These are phyloP conservation scores for Tolypocladium endophyticum DNA, from an alignment of 2,329 filamentous ascomycete species.

Conservation along the genomic window DNA sequence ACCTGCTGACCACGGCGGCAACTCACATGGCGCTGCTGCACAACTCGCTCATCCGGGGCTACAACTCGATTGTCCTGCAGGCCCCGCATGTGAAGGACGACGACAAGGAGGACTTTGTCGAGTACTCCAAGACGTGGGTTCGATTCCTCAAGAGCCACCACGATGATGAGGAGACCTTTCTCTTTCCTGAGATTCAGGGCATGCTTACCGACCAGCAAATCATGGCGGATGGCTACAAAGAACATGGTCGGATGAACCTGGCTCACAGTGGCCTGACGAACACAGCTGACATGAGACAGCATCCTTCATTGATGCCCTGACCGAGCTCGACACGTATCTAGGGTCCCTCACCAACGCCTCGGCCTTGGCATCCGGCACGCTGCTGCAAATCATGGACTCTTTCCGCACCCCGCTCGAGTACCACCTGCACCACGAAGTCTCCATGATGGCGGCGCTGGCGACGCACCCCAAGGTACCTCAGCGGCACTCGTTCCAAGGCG, in stretches of 20 bases:
- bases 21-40: conserved; percentile 53
- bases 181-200: conserved; percentile 45
- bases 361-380: conserved; percentile 31
- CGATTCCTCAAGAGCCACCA: conserved; percentile 51
- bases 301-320: conserved; percentile 40
- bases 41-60: conserved; percentile 52
- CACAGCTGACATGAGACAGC: conserved; percentile 11
- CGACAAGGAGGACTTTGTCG: conserved; percentile 47
- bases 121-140: conserved; percentile 47
- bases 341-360: conserved; percentile 26
- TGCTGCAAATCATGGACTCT: conserved; percentile 37
- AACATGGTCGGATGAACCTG: conserved; percentile 35
- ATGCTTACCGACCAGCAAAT: conserved; percentile 38
- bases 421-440: conserved; percentile 46
- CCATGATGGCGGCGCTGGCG: conserved; percentile 38
- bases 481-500: conserved; percentile 31
- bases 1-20: conserved; percentile 47
- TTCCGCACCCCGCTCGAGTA: conserved; percentile 40
- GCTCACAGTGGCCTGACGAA: neutral
- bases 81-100: conserved; percentile 37
- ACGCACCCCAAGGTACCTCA: conserved; percentile 39
- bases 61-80: conserved; percentile 54
- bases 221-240: conserved; percentile 40
- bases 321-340: conserved; percentile 42
- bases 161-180: conserved; percentile 45